Evolutionary conservation across 805 yeast species (phyloP), one percentile per base, ranked within the genome.

Genomic region (Starmerella sp.): DNA sequence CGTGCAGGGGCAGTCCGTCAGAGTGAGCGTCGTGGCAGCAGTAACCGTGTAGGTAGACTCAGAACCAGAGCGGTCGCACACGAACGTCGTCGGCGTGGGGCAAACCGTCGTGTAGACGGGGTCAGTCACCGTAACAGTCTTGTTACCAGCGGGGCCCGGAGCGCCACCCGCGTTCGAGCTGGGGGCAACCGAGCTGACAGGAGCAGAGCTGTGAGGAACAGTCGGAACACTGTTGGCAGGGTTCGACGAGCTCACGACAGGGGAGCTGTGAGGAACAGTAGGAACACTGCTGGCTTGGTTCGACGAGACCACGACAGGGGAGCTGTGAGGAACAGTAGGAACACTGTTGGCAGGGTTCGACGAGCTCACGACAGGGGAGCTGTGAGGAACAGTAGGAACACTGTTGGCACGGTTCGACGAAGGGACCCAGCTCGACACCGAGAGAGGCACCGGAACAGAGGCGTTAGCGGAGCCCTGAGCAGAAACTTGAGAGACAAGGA

Each of bases 1-100:
- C 53, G 90, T 83, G 76, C 95, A 86, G 69, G 88, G 89, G 71
- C 85, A 81, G 76, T 86, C 82, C 66, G 93, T 84, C 79, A 85
- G 76, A 71, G 91, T 84, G 67, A 85, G 70, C 64, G 93, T 84
- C 70, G 90, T 83, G 57, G 90, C 80, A 64, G 70, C 81, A 59
- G 89, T 80, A 69, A 83, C 87, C 63, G 85, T 80, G 79, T 79
- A 76, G 67, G 90, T 83, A 11, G 53, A 47, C 37, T 14, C 37
- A 7, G 29, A 14, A 32, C 29, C 45, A 15, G 6, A 8, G 42
- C 37, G 39, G 6, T 29, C 13, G 32, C 51, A 51, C 13, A 46
- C 39, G 45, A 54, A 54, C 5, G 53, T 38, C 8, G 56, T 54
- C 7, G 47, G 28, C 15, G 42, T 38, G 22, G 51, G 13, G 53